phyloP scores from a whole-genome alignment of 2,329 filamentous ascomycete genomes.

The Fusarium sp. region DNA sequence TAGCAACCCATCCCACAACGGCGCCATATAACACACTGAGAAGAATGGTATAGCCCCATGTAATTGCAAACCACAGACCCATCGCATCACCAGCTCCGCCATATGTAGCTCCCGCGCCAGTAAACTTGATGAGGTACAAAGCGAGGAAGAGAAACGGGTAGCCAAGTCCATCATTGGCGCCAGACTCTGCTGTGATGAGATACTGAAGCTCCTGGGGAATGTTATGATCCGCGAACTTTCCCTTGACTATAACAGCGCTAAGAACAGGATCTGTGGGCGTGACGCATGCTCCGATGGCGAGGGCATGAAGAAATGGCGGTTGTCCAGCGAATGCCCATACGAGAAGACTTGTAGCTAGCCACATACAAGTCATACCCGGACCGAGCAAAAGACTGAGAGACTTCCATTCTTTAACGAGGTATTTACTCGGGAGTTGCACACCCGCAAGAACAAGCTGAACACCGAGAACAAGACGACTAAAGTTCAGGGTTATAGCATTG shows the following conservation, averaged over 20 bases:
- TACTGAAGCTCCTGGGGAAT: slow-evolving; percentile 84
- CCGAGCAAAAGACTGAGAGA: slow-evolving; percentile 79
- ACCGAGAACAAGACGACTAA: slow-evolving; percentile 86
- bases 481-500: slow-evolving; percentile 81
- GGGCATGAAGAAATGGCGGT: slow-evolving; percentile 78
- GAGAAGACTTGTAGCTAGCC: slow-evolving; percentile 82
- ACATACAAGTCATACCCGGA: slow-evolving; percentile 88
- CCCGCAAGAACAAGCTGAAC: slow-evolving; percentile 91
- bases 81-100: slow-evolving; percentile 76
- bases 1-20: slow-evolving; percentile 81
- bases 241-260: slow-evolving; percentile 91
- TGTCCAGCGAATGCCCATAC: slow-evolving; percentile 81
- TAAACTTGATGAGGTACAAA: slow-evolving; percentile 84
- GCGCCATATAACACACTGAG: slow-evolving; percentile 83
- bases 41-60: slow-evolving; percentile 84
- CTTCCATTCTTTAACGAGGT: slow-evolving; percentile 82
- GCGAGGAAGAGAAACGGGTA: slow-evolving; percentile 91
- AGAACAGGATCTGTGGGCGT: slow-evolving; percentile 91
- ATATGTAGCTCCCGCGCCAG: slow-evolving; percentile 59
- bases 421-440: slow-evolving; percentile 86
- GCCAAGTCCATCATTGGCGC: slow-evolving; percentile 88
- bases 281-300: slow-evolving; percentile 86
- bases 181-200: slow-evolving; percentile 84
- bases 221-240: slow-evolving; percentile 91
- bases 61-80: slow-evolving; percentile 85